Evolutionary conservation across 768 basidiomycete genomes (phyloP).

Genomic region (Amanita molliuscula): DNA sequence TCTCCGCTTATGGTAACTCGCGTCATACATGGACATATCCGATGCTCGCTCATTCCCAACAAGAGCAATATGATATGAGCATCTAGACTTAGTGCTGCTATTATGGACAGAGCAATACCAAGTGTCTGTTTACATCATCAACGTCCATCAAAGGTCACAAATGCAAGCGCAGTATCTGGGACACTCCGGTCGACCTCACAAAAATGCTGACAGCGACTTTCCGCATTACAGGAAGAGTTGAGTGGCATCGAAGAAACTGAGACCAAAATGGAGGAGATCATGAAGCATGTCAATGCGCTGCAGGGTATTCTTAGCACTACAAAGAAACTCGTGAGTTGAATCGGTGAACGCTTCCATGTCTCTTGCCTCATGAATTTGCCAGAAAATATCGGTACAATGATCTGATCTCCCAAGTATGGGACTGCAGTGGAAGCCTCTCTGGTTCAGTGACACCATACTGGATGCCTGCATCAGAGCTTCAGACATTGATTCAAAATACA

Average conservation of each 20-base stretch:
- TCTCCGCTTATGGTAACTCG: too few relatives aligned
- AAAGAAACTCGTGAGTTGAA: constrained; percentile 3
- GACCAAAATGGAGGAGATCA: constrained; percentile 1
- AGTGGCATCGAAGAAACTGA: constrained; percentile 3
- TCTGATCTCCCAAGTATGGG: background rate
- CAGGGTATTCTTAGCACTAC: constrained; percentile 2
- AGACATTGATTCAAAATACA: background rate
- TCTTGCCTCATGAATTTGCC: background rate
- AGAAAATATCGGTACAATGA: constrained; percentile 4
- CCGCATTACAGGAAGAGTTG: constrained; percentile 4
- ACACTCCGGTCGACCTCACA: background rate
- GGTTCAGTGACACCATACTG: background rate
- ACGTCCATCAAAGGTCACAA: constrained; percentile 3
- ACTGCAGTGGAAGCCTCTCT: background rate
- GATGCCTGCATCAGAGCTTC: background rate
- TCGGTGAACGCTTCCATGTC: background rate
- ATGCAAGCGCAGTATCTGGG: constrained; percentile 1
- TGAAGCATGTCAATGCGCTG: background rate
- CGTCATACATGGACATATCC: too few relatives aligned
- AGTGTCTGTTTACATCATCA: too few relatives aligned
- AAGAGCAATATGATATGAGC: too few relatives aligned
- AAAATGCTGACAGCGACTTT: constrained; percentile 3
- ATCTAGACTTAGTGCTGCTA: too few relatives aligned
- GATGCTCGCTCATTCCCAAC: too few relatives aligned
- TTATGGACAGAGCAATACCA: too few relatives aligned